Evolutionary conservation across 2,329 filamentous ascomycete genomes (phyloP).

Genomic region (Microthyrium microscopicum): DNA sequence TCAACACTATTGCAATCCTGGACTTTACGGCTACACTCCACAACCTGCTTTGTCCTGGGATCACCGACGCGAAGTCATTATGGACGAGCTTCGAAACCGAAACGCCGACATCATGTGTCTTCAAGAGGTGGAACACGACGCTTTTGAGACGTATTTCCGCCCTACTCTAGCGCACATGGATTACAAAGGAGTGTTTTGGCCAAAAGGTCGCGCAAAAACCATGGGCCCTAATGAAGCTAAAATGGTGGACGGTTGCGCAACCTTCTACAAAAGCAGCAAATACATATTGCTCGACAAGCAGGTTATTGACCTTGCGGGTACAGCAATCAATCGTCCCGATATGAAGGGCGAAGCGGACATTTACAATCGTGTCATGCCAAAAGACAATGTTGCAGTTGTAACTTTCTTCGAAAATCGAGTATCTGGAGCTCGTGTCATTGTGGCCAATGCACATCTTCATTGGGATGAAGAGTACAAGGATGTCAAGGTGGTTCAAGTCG

Average conservation of each 20-base stretch:
- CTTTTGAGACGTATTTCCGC: conserved; percentile 80
- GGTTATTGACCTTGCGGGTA: conserved; percentile 77
- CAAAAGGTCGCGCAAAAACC: conserved; percentile 75
- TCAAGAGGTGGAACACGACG: conserved; percentile 85
- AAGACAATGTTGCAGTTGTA: conserved; percentile 89
- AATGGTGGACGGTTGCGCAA: conserved; percentile 87
- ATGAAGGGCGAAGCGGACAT: conserved; percentile 97
- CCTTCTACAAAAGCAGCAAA: conserved; percentile 92
- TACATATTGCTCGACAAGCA: conserved; percentile 80
- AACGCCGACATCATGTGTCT: conserved; percentile 83
- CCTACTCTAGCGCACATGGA: conserved; percentile 72
- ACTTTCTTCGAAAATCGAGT: conserved; percentile 82
- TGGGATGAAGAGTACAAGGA: conserved; percentile 87
- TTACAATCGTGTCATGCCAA: conserved; percentile 96
- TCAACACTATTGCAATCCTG: conserved; percentile 74
- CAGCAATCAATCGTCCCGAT: conserved; percentile 85
- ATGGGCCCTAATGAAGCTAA: conserved; percentile 82
- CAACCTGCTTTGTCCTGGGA: conserved; percentile 72
- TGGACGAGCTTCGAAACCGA: conserved; percentile 63
- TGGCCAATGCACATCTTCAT: conserved; percentile 85
- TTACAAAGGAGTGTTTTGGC: conserved; percentile 90
- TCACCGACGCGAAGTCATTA: conserved; percentile 64
- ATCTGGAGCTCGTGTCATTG: conserved; percentile 80
- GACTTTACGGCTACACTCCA: conserved; percentile 81
- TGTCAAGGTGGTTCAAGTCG: conserved; percentile 92